Evolutionary conservation across 1,284 basidiomycete species (phyloP), one percentile per base, ranked within the genome.

Genomic region (Ceratobasidium sp.): DNA sequence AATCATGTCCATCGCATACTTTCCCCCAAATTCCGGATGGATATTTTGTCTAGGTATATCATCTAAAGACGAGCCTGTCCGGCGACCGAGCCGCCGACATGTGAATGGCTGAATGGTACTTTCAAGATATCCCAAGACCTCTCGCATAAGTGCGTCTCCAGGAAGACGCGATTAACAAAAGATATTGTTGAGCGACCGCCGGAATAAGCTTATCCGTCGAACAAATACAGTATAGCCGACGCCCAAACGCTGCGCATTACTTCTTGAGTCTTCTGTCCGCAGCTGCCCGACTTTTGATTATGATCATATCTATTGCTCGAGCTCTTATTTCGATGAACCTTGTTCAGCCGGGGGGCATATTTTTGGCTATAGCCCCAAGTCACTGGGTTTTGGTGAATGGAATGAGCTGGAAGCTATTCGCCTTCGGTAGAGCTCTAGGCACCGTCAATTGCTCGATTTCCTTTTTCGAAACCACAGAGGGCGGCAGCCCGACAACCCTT

Each of bases 191-290:
- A 36, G 58, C 58, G 39, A 60, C 18, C 39, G 28, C 28, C 28
- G 45, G 45, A 60, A 43, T 14, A 18, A 28, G 14, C 10, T 8
- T 9, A 10, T n/a, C 8, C 41, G 28, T 23, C 39, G 18, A 28
- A 45, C 39, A 23, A 45, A 28, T 26, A 12, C 16, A 14, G 21
- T 6, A 26, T 12, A 16, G n/a, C 10, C 14, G 23, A 21, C 58
- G 21, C n/a, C 28, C 26, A 28, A 39, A 36, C 62, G 48, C 62
- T 53, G 48, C 62, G 41, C 62, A 50, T 65, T 65, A 26, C 50
- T 65, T 65, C 62, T 50, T 23, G 34, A 6, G n/a, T 53, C 46
- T 50, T 50, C 34, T 52, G 30, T 52, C 62, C 62, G 62, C 62
- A 65, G 62, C 26, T 32, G 8, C 21, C 26, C 48, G 41, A n/a